Conservation (phyloP, 345 rosid species). For the Salix udensis region DNA sequence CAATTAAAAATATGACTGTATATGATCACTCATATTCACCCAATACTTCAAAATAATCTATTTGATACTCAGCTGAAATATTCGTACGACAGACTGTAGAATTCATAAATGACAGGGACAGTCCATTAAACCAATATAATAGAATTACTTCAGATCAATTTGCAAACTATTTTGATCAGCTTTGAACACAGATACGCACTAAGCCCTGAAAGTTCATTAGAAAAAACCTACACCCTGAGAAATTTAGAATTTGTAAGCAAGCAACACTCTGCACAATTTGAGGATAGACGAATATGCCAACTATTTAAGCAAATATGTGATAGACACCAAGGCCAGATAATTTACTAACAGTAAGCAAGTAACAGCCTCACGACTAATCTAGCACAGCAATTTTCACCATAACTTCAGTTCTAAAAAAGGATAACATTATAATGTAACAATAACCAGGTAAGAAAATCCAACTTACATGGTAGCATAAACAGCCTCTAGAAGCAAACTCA, state of each 20-base stretch:
- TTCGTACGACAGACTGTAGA: too few species aligned
- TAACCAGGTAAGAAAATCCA: not conserved
- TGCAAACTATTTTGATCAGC: not conserved
- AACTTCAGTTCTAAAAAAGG: not conserved
- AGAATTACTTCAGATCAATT: not conserved
- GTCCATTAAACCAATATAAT: not conserved
- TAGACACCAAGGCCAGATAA: not conserved
- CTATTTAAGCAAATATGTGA: not conserved
- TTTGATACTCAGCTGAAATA: too few species aligned
- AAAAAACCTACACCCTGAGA: not conserved
- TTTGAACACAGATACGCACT: not conserved
- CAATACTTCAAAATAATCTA: too few species aligned
- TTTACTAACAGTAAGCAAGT: not conserved
- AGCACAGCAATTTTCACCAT: not conserved
- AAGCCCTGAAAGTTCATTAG: not conserved
- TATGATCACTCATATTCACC: too few species aligned
- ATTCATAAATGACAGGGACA: too few species aligned
- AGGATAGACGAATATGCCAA: not conserved
- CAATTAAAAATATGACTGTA: too few species aligned
- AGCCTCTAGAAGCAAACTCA: too few species aligned
- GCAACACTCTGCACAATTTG: not conserved
- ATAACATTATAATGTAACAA: not conserved
- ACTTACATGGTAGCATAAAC: not conserved
- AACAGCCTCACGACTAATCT: not conserved
- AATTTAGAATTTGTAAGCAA: not conserved